Conservation (phyloP, 176 grass and related monocot species). For the Panicum miliaceum region DNA sequence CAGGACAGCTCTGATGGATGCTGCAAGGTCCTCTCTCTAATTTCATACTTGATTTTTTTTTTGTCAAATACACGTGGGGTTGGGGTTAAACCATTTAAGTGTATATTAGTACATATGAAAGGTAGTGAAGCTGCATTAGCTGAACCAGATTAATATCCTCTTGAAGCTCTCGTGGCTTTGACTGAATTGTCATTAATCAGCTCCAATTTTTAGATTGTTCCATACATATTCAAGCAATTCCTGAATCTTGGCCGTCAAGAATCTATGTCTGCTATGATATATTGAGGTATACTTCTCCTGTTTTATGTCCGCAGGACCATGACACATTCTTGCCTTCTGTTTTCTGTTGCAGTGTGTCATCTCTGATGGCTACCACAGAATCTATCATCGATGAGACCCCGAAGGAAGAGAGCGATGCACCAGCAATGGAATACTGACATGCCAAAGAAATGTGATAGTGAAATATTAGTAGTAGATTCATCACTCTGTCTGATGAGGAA, state of each 20-base stretch:
- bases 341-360: conserved; percentile 64
- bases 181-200: not conserved
- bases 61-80: not conserved
- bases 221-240: not conserved
- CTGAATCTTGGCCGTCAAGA: not conserved
- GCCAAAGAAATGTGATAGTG: conserved; percentile 30
- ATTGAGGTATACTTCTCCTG: not conserved
- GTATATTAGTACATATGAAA: not conserved
- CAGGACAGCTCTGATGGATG: conserved; percentile 77
- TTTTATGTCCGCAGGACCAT: not conserved
- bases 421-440: conserved; percentile 60
- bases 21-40: conserved; percentile 53
- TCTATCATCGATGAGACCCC: conserved; percentile 67
- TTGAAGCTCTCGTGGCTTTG: too few species aligned
- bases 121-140: conserved; percentile 3
- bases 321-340: not conserved
- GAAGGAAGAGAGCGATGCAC: conserved; percentile 43
- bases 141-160: not conserved
- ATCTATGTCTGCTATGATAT: not conserved
- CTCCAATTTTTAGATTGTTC: not conserved
- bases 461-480: conserved; percentile 9
- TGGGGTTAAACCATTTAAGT: not conserved
- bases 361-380: conserved; percentile 78
- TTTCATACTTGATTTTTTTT: not conserved
- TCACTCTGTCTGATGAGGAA: not conserved